phyloP scores from a whole-genome alignment of 768 basidiomycete species.

The Tephrocybe sp. region DNA sequence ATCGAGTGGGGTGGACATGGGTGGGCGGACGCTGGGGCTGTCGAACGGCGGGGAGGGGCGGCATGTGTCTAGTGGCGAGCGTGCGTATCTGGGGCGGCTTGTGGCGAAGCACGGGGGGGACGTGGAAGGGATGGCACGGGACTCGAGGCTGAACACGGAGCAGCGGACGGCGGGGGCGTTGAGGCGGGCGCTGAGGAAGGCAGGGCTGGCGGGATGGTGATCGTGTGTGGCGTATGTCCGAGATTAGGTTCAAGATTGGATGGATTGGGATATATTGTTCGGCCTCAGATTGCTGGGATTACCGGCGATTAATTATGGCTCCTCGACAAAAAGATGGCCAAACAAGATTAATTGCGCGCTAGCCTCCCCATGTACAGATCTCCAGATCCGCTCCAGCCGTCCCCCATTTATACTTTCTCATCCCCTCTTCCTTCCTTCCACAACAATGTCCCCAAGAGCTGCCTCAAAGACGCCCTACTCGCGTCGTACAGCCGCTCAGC shows the following conservation, averaged over 20 bases:
- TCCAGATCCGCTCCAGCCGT: slow-evolving; percentile 43
- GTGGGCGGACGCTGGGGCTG: slow-evolving; percentile 34
- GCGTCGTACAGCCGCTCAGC: slow-evolving; percentile 54
- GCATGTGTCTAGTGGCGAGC: slow-evolving; percentile 68
- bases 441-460: slow-evolving; percentile 58
- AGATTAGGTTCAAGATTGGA: slow-evolving; percentile 10
- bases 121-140: slow-evolving; percentile 72
- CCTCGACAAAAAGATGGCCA: slow-evolving; percentile 31
- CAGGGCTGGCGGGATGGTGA: slow-evolving; percentile 37
- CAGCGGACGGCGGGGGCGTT: slow-evolving; percentile 86
- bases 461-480: slow-evolving; percentile 39
- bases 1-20: slow-evolving; percentile 36
- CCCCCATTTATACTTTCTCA: slow-evolving; percentile 24
- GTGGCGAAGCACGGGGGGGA: slow-evolving; percentile 71
- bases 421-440: slow-evolving; percentile 19
- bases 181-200: slow-evolving; percentile 55
- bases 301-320: slow-evolving; percentile 33
- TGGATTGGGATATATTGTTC: slow-evolving; percentile 8
- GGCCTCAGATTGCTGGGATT: background rate
- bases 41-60: slow-evolving; percentile 45
- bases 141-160: slow-evolving; percentile 74
- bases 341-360: slow-evolving; percentile 19
- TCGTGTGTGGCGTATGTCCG: slow-evolving; percentile 18
- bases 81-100: slow-evolving; percentile 60
- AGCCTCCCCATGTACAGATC: slow-evolving; percentile 33